Conservation (phyloP, 2,329 filamentous ascomycete genomes). For the Stemphylium vesicarium region DNA sequence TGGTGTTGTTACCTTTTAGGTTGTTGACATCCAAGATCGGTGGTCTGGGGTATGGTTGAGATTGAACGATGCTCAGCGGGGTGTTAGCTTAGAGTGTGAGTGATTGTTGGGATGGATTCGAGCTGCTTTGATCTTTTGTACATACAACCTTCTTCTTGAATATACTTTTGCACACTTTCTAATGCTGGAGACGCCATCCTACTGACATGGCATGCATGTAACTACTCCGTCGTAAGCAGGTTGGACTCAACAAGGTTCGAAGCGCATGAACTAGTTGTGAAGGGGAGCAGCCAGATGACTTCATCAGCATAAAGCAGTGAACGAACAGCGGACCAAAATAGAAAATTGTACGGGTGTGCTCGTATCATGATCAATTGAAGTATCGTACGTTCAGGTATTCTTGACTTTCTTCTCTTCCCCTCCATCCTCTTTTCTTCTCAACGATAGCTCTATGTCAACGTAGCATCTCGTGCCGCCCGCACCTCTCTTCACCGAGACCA, state of each 20-base stretch:
- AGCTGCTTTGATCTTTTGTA: constrained; percentile 19
- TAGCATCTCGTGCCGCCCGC: too few relatives aligned
- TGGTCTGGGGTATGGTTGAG: too few relatives aligned
- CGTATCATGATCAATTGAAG: not conserved
- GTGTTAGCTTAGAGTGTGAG: constrained; percentile 2
- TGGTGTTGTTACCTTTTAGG: constrained; percentile 41
- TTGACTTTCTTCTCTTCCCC: not conserved
- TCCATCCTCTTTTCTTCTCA: not conserved
- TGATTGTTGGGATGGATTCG: not conserved
- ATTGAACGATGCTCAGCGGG: not conserved
- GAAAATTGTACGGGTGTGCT: not conserved
- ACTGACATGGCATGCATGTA: too few relatives aligned
- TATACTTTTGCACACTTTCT: too few relatives aligned
- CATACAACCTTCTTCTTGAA: constrained; percentile 20
- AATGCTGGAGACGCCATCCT: too few relatives aligned
- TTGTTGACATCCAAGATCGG: not conserved
- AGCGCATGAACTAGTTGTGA: too few relatives aligned
- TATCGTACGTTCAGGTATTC: constrained; percentile 1
- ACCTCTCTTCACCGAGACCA: not conserved
- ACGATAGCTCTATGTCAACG: not conserved
- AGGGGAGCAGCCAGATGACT: too few relatives aligned
- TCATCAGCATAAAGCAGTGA: not conserved
- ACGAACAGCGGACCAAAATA: not conserved
- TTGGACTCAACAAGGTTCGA: too few relatives aligned
- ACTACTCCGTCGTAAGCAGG: too few relatives aligned